Conservation (phyloP, 108 stramenopile species). For the Cyclotella sp. region DNA sequence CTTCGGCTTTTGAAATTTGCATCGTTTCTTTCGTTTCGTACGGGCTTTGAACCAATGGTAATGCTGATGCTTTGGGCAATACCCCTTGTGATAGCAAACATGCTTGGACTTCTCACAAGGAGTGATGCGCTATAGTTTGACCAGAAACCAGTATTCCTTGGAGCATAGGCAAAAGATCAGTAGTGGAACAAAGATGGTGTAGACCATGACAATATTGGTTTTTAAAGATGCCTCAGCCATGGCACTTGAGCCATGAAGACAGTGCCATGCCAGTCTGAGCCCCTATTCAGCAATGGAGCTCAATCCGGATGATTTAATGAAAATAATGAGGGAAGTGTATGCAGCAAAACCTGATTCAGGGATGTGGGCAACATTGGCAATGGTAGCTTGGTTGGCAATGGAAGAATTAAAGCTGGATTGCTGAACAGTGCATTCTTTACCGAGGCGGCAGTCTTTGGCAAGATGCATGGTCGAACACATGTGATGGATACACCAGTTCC, state of each 20-base stretch:
- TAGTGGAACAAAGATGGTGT: background rate
- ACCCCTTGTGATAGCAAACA: background rate
- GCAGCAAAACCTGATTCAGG: background rate
- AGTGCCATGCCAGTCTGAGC: conserved; percentile 26
- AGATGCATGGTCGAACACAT: conserved; percentile 1
- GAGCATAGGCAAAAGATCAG: conserved; percentile 4
- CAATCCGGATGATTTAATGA: no score
- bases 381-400: background rate
- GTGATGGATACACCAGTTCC: conserved; percentile 35
- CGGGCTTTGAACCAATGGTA: conserved; percentile 16
- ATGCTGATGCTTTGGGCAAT: background rate
- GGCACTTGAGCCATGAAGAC: conserved; percentile 2
- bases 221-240: conserved; percentile 13
- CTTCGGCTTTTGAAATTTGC: background rate
- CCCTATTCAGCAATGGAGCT: conserved; percentile 11
- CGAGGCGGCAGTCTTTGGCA: background rate
- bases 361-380: background rate
- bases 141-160: background rate
- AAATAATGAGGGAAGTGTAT: background rate
- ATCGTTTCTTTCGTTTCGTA: conserved; percentile 10
- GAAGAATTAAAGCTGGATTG: background rate
- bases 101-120: background rate
- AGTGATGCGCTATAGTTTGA: background rate
- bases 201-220: background rate
- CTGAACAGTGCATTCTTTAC: background rate